Evolutionary conservation across 768 basidiomycete species (phyloP).

Genomic region (Sarcodon sp.): DNA sequence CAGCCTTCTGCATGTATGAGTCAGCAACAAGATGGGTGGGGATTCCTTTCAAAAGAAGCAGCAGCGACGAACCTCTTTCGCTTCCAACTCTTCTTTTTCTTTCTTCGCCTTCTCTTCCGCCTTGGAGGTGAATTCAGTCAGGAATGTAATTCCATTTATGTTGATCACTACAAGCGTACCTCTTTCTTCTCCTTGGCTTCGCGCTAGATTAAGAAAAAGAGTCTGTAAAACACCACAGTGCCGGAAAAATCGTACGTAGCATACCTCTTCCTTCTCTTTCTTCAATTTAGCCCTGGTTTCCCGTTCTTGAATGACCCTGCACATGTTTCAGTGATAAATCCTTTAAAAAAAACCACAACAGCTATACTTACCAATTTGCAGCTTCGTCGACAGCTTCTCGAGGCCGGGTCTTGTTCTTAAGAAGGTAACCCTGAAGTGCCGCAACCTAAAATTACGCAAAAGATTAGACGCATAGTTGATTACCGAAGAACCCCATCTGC

Average conservation of each 20-base stretch:
- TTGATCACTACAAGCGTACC: constrained; percentile 13
- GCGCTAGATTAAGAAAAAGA: constrained; percentile 27
- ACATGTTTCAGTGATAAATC: constrained; percentile 1
- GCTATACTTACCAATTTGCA: constrained; percentile 40
- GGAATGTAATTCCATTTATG: neutral
- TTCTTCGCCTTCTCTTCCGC: constrained; percentile 53
- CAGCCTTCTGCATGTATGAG: constrained; percentile 21
- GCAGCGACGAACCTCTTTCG: constrained; percentile 35
- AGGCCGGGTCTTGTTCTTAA: constrained; percentile 87
- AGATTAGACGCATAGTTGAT: neutral
- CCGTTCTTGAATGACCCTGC: constrained; percentile 58
- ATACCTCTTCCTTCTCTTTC: constrained; percentile 58
- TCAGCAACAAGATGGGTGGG: constrained; percentile 6
- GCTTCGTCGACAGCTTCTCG: constrained; percentile 76
- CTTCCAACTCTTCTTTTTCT: constrained; percentile 44
- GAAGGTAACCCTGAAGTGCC: constrained; percentile 71
- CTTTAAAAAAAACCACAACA: neutral
- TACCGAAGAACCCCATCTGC: constrained; percentile 2
- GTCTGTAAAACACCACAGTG: neutral
- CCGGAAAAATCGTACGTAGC: constrained; percentile 1
- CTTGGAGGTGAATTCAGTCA: constrained; percentile 11
- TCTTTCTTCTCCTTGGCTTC: constrained; percentile 76
- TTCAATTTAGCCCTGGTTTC: constrained; percentile 77
- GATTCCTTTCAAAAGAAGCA: neutral
- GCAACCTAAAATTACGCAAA: constrained; percentile 42